A percentile compares a stretch with the other conserved stretches of the same genome.
These are phyloP conservation scores for Truncatella angustata DNA, from an alignment of 2,329 filamentous ascomycete species.

Conservation along the genomic window DNA sequence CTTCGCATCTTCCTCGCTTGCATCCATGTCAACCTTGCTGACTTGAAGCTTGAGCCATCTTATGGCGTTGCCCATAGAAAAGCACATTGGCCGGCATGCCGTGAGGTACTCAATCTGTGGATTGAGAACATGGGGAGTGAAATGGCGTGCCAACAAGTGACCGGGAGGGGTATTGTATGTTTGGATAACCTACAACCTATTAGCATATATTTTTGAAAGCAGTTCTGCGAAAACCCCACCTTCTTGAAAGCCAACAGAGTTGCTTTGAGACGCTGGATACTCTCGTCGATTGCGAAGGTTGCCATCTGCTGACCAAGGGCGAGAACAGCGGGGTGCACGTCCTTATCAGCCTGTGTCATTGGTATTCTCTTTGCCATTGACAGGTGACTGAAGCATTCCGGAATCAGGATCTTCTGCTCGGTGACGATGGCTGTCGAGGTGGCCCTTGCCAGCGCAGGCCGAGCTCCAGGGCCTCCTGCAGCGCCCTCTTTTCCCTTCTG, in stretches of 20 bases:
- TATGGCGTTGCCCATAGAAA: conserved; percentile 96
- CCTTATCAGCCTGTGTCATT: conserved; percentile 61
- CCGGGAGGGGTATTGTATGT: conserved; percentile 87
- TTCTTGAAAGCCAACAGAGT: conserved; percentile 88
- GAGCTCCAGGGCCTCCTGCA: conserved; percentile 25
- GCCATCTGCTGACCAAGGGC: conserved; percentile 87
- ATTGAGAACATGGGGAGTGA: conserved; percentile 86
- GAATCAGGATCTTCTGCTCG: conserved; percentile 63
- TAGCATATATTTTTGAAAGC: neutral
- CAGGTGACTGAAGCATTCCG: conserved; percentile 78
- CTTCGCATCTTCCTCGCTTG: conserved; percentile 80
- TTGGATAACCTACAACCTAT: conserved; percentile 68
- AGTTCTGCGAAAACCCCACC: conserved; percentile 40
- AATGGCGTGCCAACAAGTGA: conserved; percentile 83
- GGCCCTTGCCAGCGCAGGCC: conserved; percentile 29
- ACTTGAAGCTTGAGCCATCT: conserved; percentile 92
- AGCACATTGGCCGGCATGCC: conserved; percentile 91
- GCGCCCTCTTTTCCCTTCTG: conserved; percentile 47
- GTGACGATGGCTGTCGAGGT: conserved; percentile 34
- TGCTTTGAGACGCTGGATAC: conserved; percentile 81
- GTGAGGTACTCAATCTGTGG: conserved; percentile 95
- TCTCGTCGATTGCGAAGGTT: conserved; percentile 84
- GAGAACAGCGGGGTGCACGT: conserved; percentile 84
- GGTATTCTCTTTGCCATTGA: conserved; percentile 62
- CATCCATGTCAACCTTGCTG: conserved; percentile 83